phyloP scores from a whole-genome alignment of 1,284 basidiomycete genomes.

The Sanghuangporus weigelae region DNA sequence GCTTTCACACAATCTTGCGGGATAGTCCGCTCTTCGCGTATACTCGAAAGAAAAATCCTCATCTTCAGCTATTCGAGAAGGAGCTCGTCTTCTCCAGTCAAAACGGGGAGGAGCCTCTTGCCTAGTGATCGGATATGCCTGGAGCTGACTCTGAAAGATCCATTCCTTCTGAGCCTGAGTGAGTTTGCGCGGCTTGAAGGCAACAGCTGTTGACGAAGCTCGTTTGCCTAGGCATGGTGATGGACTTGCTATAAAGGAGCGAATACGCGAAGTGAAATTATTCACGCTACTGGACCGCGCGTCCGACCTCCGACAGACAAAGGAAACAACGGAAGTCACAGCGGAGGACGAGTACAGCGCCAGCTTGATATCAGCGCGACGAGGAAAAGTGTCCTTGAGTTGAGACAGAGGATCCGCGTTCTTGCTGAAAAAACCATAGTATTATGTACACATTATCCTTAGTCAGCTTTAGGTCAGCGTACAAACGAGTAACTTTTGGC shows the following conservation, averaged over 20 bases:
- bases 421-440: not conserved
- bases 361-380: slow-evolving; percentile 1
- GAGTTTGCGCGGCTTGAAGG: not conserved
- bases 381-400: not conserved
- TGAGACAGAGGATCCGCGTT: not conserved
- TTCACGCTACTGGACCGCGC: not conserved
- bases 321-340: not conserved
- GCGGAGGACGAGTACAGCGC: not conserved
- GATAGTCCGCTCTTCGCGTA: not conserved
- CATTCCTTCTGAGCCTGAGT: slow-evolving; percentile 12
- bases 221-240: not conserved
- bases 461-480: no score
- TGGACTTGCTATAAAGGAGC: slow-evolving; percentile 1
- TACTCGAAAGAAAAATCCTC: not conserved
- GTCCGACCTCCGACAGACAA: not conserved
- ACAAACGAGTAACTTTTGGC: no score
- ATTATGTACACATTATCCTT: no score
- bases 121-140: not conserved
- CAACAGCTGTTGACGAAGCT: not conserved
- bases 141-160: not conserved
- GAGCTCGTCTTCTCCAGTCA: slow-evolving; percentile 12
- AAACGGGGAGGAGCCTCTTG: slow-evolving; percentile 5
- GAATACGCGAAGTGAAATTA: not conserved
- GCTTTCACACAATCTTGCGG: not conserved
- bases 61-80: not conserved